Percentiles rank a stretch among this genome's conserved stretches.
These are phyloP conservation scores for Termitomyces sp. DNA, from an alignment of 768 basidiomycete genomes.

Conservation along the genomic window DNA sequence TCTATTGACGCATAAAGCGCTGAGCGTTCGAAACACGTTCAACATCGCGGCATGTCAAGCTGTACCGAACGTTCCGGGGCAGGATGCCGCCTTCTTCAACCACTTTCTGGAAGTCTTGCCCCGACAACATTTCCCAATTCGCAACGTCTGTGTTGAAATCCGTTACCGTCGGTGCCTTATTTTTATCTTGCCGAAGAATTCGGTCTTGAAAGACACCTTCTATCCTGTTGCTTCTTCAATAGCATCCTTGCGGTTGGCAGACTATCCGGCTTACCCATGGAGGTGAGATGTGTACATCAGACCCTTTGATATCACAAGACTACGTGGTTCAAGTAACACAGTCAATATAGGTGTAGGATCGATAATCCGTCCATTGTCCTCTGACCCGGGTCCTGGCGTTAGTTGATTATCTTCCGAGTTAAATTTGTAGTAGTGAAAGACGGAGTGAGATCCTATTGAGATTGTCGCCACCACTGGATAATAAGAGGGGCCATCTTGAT, in stretches of 20 bases:
- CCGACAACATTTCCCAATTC: conserved; percentile 53
- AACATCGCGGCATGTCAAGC: conserved; percentile 84
- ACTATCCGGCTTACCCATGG: conserved; percentile 51
- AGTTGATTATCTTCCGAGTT: conserved; percentile 18
- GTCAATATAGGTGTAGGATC: conserved; percentile 62
- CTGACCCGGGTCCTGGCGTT: conserved; percentile 13
- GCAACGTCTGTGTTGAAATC: conserved; percentile 36
- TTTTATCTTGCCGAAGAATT: conserved; percentile 22
- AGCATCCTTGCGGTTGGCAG: neutral
- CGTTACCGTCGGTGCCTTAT: conserved; percentile 20
- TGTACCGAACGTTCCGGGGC: conserved; percentile 59
- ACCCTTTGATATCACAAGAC: conserved; percentile 71
- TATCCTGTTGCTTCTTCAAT: conserved; percentile 39
- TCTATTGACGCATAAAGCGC: conserved; percentile 22
- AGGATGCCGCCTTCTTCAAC: conserved; percentile 48
- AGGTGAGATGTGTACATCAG: conserved; percentile 67
- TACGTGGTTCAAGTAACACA: conserved; percentile 79
- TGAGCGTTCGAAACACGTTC: conserved; percentile 46
- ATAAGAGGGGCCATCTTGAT: conserved; percentile 90
- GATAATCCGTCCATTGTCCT: conserved; percentile 45
- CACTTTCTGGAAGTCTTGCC: conserved; percentile 29
- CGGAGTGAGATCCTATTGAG: conserved; percentile 77
- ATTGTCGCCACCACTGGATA: conserved; percentile 87
- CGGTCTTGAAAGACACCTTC: conserved; percentile 49
- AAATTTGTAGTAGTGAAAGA: conserved; percentile 82